Conservation (phyloP, 208 protist species). For the Acanthamoeba polyphaga region DNA sequence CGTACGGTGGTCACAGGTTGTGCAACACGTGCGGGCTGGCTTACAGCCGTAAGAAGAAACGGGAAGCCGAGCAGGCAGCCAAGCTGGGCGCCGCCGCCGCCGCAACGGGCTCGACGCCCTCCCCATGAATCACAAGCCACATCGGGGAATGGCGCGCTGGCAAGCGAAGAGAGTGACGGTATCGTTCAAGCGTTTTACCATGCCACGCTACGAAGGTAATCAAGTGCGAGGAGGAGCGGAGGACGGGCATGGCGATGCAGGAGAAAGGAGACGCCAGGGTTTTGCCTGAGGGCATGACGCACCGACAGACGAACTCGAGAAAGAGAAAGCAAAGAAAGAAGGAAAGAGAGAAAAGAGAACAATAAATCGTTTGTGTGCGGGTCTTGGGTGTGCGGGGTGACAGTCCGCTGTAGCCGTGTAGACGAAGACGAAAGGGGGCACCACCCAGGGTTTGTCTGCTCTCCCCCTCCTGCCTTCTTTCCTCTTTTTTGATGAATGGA, state of each 20-base stretch:
- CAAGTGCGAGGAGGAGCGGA: too few species aligned
- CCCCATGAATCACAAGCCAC: neutral
- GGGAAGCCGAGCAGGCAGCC: slow-evolving; percentile 35
- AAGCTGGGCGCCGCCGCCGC: neutral
- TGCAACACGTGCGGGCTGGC: slow-evolving; percentile 65
- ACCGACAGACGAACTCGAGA: too few species aligned
- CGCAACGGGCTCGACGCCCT: neutral
- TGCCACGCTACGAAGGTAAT: too few species aligned
- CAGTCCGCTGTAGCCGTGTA: neutral
- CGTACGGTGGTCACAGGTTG: neutral
- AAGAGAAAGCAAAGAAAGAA: neutral
- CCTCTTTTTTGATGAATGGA: too few species aligned
- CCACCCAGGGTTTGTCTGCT: neutral
- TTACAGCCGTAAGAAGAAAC: slow-evolving; percentile 58
- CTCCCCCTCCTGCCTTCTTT: too few species aligned
- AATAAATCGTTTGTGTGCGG: neutral
- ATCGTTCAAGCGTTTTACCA: too few species aligned
- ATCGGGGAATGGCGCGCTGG: neutral
- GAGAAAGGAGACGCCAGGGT: neutral
- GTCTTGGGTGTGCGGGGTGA: neutral
- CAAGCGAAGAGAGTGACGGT: too few species aligned
- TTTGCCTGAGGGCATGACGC: too few species aligned
- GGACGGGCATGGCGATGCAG: neutral
- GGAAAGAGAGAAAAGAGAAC: neutral
- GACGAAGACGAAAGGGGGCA: neutral